phyloP scores from a whole-genome alignment of 805 yeast genomes.

The Starmerella bacillaris region DNA sequence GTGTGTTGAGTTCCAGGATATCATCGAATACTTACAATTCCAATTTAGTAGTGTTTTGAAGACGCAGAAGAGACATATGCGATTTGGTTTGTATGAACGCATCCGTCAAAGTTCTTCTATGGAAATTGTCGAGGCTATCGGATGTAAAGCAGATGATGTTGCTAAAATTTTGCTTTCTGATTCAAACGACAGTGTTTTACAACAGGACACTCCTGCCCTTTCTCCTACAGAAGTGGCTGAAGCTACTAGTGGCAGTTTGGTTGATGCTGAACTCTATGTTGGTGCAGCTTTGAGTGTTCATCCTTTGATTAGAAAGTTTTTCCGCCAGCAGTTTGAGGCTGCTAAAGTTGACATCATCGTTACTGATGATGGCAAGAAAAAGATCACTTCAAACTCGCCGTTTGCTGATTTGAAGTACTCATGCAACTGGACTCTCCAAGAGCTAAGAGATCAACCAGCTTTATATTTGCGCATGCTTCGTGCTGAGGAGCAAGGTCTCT shows the following conservation, averaged over 20 bases:
- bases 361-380: conserved; percentile 66
- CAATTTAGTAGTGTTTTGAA: conserved; percentile 38
- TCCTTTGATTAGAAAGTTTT: conserved; percentile 55
- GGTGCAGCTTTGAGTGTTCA: conserved; percentile 23
- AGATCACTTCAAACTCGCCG: conserved; percentile 63
- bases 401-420: conserved; percentile 87
- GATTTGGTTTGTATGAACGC: conserved; percentile 26
- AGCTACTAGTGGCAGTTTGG: conserved; percentile 32
- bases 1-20: conserved; percentile 70
- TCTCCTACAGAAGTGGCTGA: conserved; percentile 14
- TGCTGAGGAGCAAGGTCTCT: conserved; percentile 67
- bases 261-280: conserved; percentile 6
- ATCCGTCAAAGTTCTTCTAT: conserved; percentile 43
- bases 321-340: conserved; percentile 40
- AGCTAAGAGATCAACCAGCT: conserved; percentile 60
- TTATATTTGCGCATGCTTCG: conserved; percentile 73
- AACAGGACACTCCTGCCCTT: not conserved
- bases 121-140: conserved; percentile 9
- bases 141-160: conserved; percentile 45
- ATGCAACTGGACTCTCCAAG: conserved; percentile 57
- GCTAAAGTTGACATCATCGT: conserved; percentile 55
- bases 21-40: conserved; percentile 67
- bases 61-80: conserved; percentile 24
- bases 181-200: not conserved
- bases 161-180: conserved; percentile 51